Percentiles rank a stretch among this genome's conserved stretches.
Conservation (phyloP, 352 stramenopile genomes). For the Phytophthora gonapodyides region DNA sequence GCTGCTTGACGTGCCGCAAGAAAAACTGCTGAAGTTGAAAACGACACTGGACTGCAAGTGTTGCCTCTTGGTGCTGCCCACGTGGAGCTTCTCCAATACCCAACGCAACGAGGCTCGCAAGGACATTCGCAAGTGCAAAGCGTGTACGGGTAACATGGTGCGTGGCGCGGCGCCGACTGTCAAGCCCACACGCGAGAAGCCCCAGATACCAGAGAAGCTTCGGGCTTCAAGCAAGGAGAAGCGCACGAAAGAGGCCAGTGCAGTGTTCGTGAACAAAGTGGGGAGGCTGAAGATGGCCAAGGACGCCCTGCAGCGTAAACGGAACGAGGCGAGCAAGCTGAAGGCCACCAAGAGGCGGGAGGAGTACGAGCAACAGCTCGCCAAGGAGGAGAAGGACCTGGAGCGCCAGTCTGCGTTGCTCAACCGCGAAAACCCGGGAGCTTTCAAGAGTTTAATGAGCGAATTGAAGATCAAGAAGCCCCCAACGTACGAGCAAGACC, state of each 20-base stretch:
- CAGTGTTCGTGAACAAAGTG: conserved; percentile 34
- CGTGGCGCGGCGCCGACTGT: neutral
- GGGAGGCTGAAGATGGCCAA: conserved; percentile 29
- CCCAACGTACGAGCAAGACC: conserved; percentile 8
- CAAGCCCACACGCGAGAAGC: conserved; percentile 12
- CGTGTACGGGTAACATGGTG: conserved; percentile 25
- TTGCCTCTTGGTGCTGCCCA: conserved; percentile 21
- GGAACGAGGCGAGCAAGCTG: conserved; percentile 25
- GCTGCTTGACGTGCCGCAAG: conserved; percentile 14
- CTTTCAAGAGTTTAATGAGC: conserved; percentile 27
- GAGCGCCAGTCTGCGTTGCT: conserved; percentile 19
- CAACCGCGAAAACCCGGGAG: conserved; percentile 13
- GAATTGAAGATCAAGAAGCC: conserved; percentile 33
- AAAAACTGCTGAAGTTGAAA: conserved; percentile 3
- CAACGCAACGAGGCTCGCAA: conserved; percentile 11
- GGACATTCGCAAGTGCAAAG: conserved; percentile 25
- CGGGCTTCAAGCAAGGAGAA: conserved; percentile 6
- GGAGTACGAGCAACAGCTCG: conserved; percentile 40
- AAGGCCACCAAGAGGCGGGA: conserved; percentile 32
- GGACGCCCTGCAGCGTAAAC: conserved; percentile 27
- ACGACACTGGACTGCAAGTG: conserved; percentile 28
- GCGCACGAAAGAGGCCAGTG: neutral
- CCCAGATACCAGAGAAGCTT: neutral
- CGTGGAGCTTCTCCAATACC: conserved; percentile 23
- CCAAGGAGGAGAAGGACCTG: conserved; percentile 33